These are phyloP conservation scores for Colletotrichum tabaci DNA, from an alignment of 2,329 filamentous ascomycete species.

Conservation along the genomic window DNA sequence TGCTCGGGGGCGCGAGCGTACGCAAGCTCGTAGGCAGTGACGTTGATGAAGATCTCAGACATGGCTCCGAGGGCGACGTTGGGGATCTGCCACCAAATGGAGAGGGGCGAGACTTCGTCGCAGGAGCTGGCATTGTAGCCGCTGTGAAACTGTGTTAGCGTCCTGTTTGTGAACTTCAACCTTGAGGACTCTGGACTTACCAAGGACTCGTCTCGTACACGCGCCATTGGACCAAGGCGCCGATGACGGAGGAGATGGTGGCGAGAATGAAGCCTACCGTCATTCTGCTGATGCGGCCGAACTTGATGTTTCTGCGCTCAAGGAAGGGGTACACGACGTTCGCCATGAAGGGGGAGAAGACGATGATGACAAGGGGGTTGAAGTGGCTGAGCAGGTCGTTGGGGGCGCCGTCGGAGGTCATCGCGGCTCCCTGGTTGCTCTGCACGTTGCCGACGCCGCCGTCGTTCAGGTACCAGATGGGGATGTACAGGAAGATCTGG, in stretches of 20 bases:
- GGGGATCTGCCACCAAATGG: conserved; percentile 67
- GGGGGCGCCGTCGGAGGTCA: conserved; percentile 64
- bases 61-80: conserved; percentile 65
- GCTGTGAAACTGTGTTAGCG: conserved; percentile 19
- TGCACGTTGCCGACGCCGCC: conserved; percentile 55
- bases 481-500: conserved; percentile 59
- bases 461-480: conserved; percentile 58
- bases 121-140: conserved; percentile 62
- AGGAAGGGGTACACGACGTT: conserved; percentile 71
- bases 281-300: conserved; percentile 72
- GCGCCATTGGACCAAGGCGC: conserved; percentile 69
- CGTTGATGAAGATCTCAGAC: conserved; percentile 72
- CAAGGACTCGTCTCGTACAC: conserved; percentile 72
- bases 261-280: conserved; percentile 68
- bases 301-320: conserved; percentile 64
- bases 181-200: not conserved
- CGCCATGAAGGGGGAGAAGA: conserved; percentile 69
- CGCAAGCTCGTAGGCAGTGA: conserved; percentile 77
- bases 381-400: conserved; percentile 75
- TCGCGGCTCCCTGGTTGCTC: conserved; percentile 58
- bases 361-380: conserved; percentile 71
- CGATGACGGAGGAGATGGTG: conserved; percentile 67
- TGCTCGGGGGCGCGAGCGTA: conserved; percentile 77
- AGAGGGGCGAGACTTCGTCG: conserved; percentile 57
- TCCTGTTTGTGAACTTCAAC: too few species aligned